phyloP scores from a whole-genome alignment of 2,329 filamentous ascomycete species.

The Pestalotiopsis sp. region DNA sequence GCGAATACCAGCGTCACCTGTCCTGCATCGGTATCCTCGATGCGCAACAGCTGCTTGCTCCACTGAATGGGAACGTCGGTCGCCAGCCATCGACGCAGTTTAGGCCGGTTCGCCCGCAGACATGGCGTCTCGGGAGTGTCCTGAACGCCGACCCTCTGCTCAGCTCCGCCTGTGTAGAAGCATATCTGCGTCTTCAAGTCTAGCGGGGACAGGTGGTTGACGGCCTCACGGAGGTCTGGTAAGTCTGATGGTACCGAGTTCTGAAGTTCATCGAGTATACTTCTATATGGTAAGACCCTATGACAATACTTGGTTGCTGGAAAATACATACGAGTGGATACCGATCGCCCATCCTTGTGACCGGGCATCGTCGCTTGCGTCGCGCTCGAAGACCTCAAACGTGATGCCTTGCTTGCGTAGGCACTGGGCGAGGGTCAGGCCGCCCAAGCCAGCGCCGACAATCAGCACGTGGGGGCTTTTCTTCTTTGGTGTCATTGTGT shows the following conservation, averaged over 20 bases:
- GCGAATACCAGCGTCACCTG: conserved; percentile 24
- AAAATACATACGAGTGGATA: conserved; percentile 8
- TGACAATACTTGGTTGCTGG: not conserved
- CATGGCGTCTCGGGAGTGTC: conserved; percentile 10
- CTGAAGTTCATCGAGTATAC: conserved; percentile 9
- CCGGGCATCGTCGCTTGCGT: conserved; percentile 1
- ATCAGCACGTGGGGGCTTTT: conserved; percentile 4
- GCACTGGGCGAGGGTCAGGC: conserved; percentile 9
- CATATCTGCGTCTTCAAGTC: conserved; percentile 5
- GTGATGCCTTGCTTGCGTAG: conserved; percentile 8
- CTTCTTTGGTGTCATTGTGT: not conserved
- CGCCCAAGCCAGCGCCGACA: conserved; percentile 10
- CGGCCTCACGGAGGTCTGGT: not conserved
- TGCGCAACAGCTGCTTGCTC: conserved; percentile 20
- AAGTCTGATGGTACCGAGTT: not conserved
- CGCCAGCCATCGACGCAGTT: conserved; percentile 27
- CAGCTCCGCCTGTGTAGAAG: not conserved
- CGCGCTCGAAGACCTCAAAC: conserved; percentile 11
- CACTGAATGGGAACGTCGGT: conserved; percentile 28
- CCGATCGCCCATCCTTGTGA: conserved; percentile 12
- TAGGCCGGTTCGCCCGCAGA: conserved; percentile 23
- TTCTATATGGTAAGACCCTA: not conserved
- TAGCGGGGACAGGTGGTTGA: conserved; percentile 1
- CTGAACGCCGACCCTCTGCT: conserved; percentile 8
- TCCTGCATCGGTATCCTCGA: conserved; percentile 20